Evolutionary conservation across 345 rosid species (phyloP).

Genomic region (Dimocarpus longan): DNA sequence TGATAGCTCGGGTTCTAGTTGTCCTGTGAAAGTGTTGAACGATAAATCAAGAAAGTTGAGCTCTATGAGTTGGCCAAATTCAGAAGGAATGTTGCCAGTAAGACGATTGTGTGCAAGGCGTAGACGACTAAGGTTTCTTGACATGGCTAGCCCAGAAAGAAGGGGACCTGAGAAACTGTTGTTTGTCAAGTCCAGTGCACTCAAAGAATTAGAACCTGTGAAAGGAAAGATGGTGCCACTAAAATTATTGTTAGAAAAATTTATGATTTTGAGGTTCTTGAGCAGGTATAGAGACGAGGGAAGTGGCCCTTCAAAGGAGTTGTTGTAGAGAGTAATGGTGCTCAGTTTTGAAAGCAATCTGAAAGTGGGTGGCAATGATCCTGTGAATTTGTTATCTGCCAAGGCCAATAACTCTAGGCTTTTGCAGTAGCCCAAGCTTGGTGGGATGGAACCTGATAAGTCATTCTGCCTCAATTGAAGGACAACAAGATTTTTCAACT

Average conservation of each 20-base stretch:
- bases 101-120: constrained; percentile 76
- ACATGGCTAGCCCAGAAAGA: constrained; percentile 55
- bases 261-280: constrained; percentile 69
- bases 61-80: constrained; percentile 56
- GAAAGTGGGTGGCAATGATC: constrained; percentile 76
- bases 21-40: constrained; percentile 62
- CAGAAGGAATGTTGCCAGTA: constrained; percentile 59
- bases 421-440: constrained; percentile 77
- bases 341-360: constrained; percentile 58
- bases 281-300: constrained; percentile 64
- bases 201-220: constrained; percentile 57
- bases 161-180: constrained; percentile 70
- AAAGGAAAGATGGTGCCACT: constrained; percentile 66
- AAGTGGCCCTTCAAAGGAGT: constrained; percentile 73
- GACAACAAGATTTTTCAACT: constrained; percentile 57
- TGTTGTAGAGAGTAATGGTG: constrained; percentile 71
- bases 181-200: constrained; percentile 75
- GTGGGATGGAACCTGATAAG: constrained; percentile 72
- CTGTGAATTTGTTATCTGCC: constrained; percentile 81
- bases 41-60: constrained; percentile 80
- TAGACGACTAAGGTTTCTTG: constrained; percentile 61
- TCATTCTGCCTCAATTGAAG: constrained; percentile 90
- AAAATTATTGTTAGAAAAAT: constrained; percentile 74
- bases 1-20: constrained; percentile 51
- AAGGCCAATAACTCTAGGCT: constrained; percentile 57